These are phyloP conservation scores for Neospermospora avenae DNA, from an alignment of 2,329 filamentous ascomycete species.

Conservation along the genomic window DNA sequence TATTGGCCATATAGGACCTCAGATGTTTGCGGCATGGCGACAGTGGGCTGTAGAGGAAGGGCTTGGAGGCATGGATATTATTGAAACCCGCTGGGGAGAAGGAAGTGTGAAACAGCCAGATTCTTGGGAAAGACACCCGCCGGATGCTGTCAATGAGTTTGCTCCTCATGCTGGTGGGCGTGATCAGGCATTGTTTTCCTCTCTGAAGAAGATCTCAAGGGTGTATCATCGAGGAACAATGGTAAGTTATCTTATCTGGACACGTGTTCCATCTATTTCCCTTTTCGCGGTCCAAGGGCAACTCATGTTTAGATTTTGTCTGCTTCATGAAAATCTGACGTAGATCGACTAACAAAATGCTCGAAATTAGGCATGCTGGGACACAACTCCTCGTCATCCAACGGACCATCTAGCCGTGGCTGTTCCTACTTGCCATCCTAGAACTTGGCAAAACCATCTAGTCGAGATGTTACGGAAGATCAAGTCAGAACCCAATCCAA, in stretches of 20 bases:
- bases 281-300: background rate
- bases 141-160: slow-evolving; percentile 16
- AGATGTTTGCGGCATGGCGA: slow-evolving; percentile 12
- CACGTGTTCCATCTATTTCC: too few species aligned
- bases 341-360: background rate
- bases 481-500: slow-evolving; percentile 15
- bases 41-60: slow-evolving; percentile 15
- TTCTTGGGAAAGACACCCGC: slow-evolving; percentile 6
- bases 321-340: too few species aligned
- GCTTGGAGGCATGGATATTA: slow-evolving; percentile 14
- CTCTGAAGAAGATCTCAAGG: slow-evolving; percentile 2
- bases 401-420: slow-evolving; percentile 1
- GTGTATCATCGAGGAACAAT: slow-evolving; percentile 15
- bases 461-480: slow-evolving; percentile 15
- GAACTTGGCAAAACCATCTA: slow-evolving; percentile 7
- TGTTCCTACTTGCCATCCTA: slow-evolving; percentile 9
- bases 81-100: slow-evolving; percentile 13
- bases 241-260: background rate
- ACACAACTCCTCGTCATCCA: slow-evolving; percentile 14
- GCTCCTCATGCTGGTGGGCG: slow-evolving; percentile 13
- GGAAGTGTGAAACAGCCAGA: slow-evolving; percentile 1
- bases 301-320: background rate
- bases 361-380: slow-evolving; percentile 9
- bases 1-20: slow-evolving; percentile 6
- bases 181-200: slow-evolving; percentile 4